Conservation (phyloP, 805 yeast species). For the Saturnispora mendoncae region DNA sequence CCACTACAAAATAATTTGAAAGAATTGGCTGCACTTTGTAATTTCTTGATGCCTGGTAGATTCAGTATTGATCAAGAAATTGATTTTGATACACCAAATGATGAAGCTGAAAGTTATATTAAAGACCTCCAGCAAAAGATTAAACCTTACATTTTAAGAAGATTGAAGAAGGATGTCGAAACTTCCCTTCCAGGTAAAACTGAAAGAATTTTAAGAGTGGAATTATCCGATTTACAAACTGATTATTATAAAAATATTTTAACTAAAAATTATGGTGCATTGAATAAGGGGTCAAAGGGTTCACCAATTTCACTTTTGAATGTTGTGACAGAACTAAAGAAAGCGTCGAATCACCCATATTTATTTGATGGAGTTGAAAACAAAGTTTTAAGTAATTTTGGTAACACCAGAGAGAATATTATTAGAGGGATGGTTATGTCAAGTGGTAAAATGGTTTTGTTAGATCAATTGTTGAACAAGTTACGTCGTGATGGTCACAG, state of each 20-base stretch:
- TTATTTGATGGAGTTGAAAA: conserved; percentile 90
- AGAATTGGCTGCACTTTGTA: conserved; percentile 89
- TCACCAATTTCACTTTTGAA: conserved; percentile 80
- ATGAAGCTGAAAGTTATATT: conserved; percentile 80
- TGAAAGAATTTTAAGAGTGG: conserved; percentile 91
- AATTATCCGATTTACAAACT: conserved; percentile 89
- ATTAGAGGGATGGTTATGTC: conserved; percentile 93
- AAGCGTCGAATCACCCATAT: conserved; percentile 96
- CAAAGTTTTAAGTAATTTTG: conserved; percentile 58
- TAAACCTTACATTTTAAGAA: conserved; percentile 86
- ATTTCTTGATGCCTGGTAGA: conserved; percentile 93
- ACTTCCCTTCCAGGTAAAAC: conserved; percentile 93
- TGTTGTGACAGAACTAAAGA: conserved; percentile 91
- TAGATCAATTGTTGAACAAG: conserved; percentile 80
- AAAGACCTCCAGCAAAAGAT: conserved; percentile 74
- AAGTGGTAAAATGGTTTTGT: conserved; percentile 94
- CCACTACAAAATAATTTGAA: conserved; percentile 94
- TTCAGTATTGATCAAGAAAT: conserved; percentile 87
- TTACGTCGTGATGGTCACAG: conserved; percentile 91
- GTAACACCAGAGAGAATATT: conserved; percentile 65
- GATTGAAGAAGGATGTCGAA: conserved; percentile 95
- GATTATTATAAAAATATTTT: conserved; percentile 90
- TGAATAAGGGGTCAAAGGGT: conserved; percentile 74
- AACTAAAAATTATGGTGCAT: conserved; percentile 84
- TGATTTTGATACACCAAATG: conserved; percentile 85